Evolutionary conservation across 78 protist species (phyloP), one percentile per base, ranked within the genome.

Genomic region (slime mould (Dictyostelium discoideum)): DNA sequence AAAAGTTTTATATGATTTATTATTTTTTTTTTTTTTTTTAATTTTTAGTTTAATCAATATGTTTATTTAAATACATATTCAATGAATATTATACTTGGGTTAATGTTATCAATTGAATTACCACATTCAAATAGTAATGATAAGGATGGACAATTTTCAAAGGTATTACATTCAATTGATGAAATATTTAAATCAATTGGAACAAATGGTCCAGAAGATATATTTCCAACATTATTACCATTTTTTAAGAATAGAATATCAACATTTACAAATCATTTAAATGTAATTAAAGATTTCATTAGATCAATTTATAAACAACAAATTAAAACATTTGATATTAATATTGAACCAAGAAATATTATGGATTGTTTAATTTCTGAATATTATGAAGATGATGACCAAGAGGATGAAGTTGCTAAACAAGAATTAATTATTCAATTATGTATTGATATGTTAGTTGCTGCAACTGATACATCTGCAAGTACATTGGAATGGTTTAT

Each of bases 401-500:
- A 5, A 2, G 69, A 60, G 10, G 69, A 20, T 60, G 9, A 42
- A 42, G 2, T 2, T 5, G 46, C 0, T 42, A 42, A 42, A 5
- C 46, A 20, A 26, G 82, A 88, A 44, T 22, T 20, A 42, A 88
- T 88, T 16, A 24, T 81, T 22, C 50, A 81, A 26, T 50, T 81
- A 9, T 60, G 85, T 14, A 54, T 63, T 48, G 94, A 88, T 67
- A 80, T 79, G 14, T 74, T 88, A 46, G 22, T 88, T 39, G 94
- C 80, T 10, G 93, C 85, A 14, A 46, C 93, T 2, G 93, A 87
- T 29, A 78, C 85, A n/a, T 11, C 63, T 1, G 14, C 85, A 11
- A 84, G 79, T 39, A 80, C 86, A 40, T 24, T 88, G 32, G 82
- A 67, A 44, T 88, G 94, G 94, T 81, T 57, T 57, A 14, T 46